Evolutionary conservation across 1,284 basidiomycete species (phyloP), one percentile per base, ranked within the genome.

Genomic region (Tilletia caries): DNA sequence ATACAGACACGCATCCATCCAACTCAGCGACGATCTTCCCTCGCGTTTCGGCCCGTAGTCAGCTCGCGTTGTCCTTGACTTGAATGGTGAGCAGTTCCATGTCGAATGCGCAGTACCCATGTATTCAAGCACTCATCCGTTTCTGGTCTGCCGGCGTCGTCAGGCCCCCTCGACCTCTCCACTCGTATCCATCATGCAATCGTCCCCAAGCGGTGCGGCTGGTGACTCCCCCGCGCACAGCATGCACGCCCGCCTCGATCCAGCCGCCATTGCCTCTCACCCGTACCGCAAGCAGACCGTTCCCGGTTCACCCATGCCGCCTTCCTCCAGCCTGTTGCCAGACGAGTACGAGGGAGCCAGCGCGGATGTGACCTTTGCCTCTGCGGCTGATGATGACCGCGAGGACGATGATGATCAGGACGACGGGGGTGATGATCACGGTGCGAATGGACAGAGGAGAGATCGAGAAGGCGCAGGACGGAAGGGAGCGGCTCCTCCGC

Each of bases 251-350:
- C 27, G 58, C 15, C 58, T 62, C 32, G 58, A 62, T 33, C 58
- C 58, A 18, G 58, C 58, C 58, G 58, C 58, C 27, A 62, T 62
- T 29, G 58, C 58, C 18, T 37, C 29, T 3, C 58, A 62, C 33
- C 58, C 58, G 13, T 33, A 32, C 58, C 58, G 58, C 18, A 62
- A 62, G 32, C 58, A 33, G 33, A 62, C 58, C 32, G 23, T 62
- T 3, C 68, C 64, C 3, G 70, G 70, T 37, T 76, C 74, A 10
- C 77, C 77, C 27, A 76, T 76, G 75, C 77, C 77, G 0, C 75
- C 77, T 0, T 71, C 72, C 66, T 75, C 74, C 1, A 68, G 74
- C 2, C 27, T 62, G 2, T 13, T 62, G 29, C 58, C 58, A 62
- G 58, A 62, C 58, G 58, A 62, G 32, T 62, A 33, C 4, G 58